These are phyloP conservation scores for Albizia julibrissin DNA, from an alignment of 306 rosid species.

Conservation along the genomic window DNA sequence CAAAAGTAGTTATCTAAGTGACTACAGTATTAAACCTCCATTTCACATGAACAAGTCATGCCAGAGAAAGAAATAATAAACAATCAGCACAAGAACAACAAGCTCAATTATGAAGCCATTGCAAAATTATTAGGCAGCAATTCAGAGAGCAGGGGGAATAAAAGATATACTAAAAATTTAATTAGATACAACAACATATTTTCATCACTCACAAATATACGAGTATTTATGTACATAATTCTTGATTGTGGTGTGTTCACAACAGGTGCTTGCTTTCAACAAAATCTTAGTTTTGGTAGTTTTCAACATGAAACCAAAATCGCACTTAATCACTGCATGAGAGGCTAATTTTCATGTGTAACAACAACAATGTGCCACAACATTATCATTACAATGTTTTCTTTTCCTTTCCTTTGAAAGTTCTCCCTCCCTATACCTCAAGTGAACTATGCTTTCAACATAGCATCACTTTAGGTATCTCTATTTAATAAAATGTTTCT, in stretches of 20 bases:
- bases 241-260: not conserved
- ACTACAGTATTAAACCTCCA: slow-evolving; percentile 8
- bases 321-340: not conserved
- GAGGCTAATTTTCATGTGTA: not conserved
- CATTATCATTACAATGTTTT: not conserved
- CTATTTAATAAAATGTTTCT: not conserved
- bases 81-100: slow-evolving; percentile 20
- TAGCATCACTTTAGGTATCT: not conserved
- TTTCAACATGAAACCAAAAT: not conserved
- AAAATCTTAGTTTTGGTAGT: not conserved
- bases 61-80: not conserved
- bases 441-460: not conserved
- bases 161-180: not conserved
- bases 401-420: not conserved
- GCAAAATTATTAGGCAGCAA: not conserved
- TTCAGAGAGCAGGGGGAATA: not conserved
- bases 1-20: slow-evolving; percentile 27
- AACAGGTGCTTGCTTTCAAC: not conserved
- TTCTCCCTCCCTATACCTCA: not conserved
- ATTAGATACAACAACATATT: not conserved
- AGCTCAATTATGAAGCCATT: not conserved
- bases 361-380: not conserved
- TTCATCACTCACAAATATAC: not conserved
- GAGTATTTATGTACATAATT: not conserved
- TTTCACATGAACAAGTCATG: not conserved